Base-by-base conservation (phyloP, 1,139 yeast genomes). In the Hyphopichia wangnamkhiaoensis region DNA sequence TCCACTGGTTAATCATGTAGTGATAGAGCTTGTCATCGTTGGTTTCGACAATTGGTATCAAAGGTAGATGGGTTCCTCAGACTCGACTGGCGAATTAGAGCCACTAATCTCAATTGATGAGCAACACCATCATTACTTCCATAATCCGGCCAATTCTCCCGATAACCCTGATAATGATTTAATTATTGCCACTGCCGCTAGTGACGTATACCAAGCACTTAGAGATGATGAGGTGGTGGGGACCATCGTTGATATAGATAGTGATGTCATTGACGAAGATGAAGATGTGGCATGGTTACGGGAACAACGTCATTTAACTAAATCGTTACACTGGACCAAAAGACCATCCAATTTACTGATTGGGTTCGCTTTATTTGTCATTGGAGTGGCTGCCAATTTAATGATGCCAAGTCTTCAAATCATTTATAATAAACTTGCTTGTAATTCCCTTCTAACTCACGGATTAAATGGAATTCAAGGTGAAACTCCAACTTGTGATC, bases 241-340 rank as follows among this genome's bases (percentile, higher is more conserved):
- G n/a, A n/a, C n/a, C n/a, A n/a, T n/a, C n/a, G n/a, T n/a, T n/a
- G n/a, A n/a, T n/a, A n/a, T n/a, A n/a, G n/a, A n/a, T n/a, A n/a
- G n/a, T n/a, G n/a, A n/a, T n/a, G n/a, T n/a, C n/a, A n/a, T n/a
- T n/a, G n/a, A 10, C 12, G 35, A 32, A 23, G 65, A 65, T 42
- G 73, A 66, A 36, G 75, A 68, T 41, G 64, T 64, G 2, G 34
- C 56, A 2, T 68, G 74, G 73, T 50, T 69, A 24, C 48, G 71
- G 15, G 71, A 69, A 41, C 74, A 69, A 42, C 48, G 69, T 16
- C 28, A 44, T n/a, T 42, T 48, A 26, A 62, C 67, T 46, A 61
- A 64, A 46, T 37, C 55, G 2, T 45, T 61, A 20, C 67, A 57
- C 40, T 68, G 73, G 72, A 46, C 58, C 33, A 53, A 49, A 31